Evolutionary conservation across 1,284 basidiomycete species (phyloP).

Genomic region (Coriolopsis trogii): DNA sequence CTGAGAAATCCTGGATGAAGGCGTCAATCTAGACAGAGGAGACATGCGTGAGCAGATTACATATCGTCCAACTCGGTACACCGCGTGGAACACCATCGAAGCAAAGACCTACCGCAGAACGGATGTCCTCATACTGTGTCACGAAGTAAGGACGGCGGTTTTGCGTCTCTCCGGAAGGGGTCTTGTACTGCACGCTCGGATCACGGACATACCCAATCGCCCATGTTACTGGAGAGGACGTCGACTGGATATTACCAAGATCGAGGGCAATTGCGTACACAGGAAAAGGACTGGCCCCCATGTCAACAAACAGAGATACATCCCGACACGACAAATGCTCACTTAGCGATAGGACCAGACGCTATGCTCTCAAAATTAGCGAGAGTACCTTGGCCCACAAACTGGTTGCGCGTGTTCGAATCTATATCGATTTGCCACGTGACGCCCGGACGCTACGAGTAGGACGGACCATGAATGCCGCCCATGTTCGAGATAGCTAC

Average conservation of each 20-base stretch:
- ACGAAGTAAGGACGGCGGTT: slow-evolving; percentile 30
- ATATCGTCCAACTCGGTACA: no score
- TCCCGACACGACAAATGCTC: background rate
- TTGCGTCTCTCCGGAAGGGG: slow-evolving; percentile 20
- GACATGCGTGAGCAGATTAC: background rate
- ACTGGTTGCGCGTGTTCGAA: slow-evolving; percentile 9
- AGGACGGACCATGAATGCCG: background rate
- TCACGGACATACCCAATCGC: slow-evolving; percentile 27
- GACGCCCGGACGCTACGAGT: slow-evolving; percentile 10
- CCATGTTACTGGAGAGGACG: slow-evolving; percentile 25
- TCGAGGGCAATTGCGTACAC: slow-evolving; percentile 26
- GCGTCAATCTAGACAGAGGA: slow-evolving; percentile 25
- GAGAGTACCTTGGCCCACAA: slow-evolving; percentile 17
- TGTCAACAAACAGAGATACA: background rate
- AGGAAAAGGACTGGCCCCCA: background rate
- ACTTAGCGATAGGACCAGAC: slow-evolving; percentile 16
- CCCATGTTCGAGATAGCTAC: background rate
- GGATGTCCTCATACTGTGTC: slow-evolving; percentile 18
- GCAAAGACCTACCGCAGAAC: slow-evolving; percentile 23
- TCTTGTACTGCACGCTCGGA: slow-evolving; percentile 24
- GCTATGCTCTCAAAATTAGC: slow-evolving; percentile 3
- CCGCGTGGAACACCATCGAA: no score
- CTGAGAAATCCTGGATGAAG: slow-evolving; percentile 29
- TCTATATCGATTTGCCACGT: slow-evolving; percentile 21
- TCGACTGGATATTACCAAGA: slow-evolving; percentile 23